Evolutionary conservation across 2,329 filamentous ascomycete species (phyloP), one percentile per base, ranked within the genome.

Genomic region (Aspergillus spinulosporus): DNA sequence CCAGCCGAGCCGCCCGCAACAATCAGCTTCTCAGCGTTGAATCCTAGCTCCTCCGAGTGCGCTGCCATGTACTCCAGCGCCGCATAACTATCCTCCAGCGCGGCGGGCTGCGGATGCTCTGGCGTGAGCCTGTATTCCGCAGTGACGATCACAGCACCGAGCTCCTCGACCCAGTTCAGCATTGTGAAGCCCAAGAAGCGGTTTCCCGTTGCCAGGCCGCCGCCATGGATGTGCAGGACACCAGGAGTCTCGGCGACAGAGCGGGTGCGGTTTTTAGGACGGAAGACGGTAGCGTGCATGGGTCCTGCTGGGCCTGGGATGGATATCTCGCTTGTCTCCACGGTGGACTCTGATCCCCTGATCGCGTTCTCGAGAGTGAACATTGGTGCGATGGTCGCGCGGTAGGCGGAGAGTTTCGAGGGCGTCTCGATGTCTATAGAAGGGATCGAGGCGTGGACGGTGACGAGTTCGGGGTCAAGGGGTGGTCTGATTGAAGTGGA

Each of bases 121-220:
- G 87, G 87, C 0, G 86, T 85, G 1, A 88, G 78, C n/a, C 87
- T 81, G 67, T 89, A 89, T 64, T 87, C 84, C 62, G 88, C 84
- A 1, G 82, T 84, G 58, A 88, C 80, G 53, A 87, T 80, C 15
- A 88, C 76, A 32, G 75, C 84, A 51, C 83, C 78, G 11, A 82
- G 74, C 4, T 78, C 74, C 28, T 80, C 72, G 39, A 82, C 29
- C 48, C 48, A 50, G 48, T 50, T n/a, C n/a, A 42, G 37, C 12
- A 50, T 14, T 4, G 48, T 8, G 26, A 42, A 34, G 6, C 48
- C 48, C 2, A 50, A 26, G 48, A 50, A 50, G 11, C 48, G 37
- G 12, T 40, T 50, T 7, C 48, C 48, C 5, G 48, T 50, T 14
- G 37, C 37, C 12, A 50, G 48, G 28, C 48, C 48, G 26, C 48